Percentiles rank a stretch among this genome's conserved stretches.
These are phyloP conservation scores for Trametes cinnabarina DNA, from an alignment of 768 basidiomycete species.

Conservation along the genomic window DNA sequence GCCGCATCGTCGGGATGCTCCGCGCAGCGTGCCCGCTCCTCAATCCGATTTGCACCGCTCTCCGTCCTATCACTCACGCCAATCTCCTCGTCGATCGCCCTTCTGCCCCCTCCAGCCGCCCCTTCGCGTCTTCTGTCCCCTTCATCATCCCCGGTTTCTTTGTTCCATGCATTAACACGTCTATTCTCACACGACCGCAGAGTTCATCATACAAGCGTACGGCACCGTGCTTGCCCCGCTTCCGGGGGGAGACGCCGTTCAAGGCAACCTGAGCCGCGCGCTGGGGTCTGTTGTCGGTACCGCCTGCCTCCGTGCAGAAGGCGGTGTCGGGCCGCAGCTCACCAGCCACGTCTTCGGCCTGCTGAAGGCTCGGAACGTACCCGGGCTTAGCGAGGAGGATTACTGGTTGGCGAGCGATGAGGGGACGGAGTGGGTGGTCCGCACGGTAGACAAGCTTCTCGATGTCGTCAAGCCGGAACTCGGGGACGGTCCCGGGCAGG, in stretches of 20 bases:
- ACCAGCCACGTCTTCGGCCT: slow-evolving; percentile 88
- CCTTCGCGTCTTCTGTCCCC: not conserved
- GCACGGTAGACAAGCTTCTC: slow-evolving; percentile 76
- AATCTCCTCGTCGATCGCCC: slow-evolving; percentile 4
- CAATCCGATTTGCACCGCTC: not conserved
- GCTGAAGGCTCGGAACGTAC: slow-evolving; percentile 71
- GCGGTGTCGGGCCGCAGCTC: slow-evolving; percentile 81
- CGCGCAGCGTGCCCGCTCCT: not conserved
- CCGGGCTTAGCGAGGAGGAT: slow-evolving; percentile 65
- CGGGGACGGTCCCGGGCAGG: slow-evolving; percentile 40
- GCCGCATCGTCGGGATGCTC: slow-evolving; percentile 1
- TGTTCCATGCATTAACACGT: too few relatives aligned
- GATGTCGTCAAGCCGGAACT: slow-evolving; percentile 56
- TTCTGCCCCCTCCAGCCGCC: not conserved
- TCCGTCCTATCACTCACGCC: slow-evolving; percentile 2
- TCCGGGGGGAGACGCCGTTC: slow-evolving; percentile 56
- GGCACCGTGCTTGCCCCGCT: slow-evolving; percentile 75
- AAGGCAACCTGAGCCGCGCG: slow-evolving; percentile 83
- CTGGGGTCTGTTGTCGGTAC: slow-evolving; percentile 83
- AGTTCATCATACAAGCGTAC: slow-evolving; percentile 85
- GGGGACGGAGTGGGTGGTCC: slow-evolving; percentile 86
- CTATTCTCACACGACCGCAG: slow-evolving; percentile 36
- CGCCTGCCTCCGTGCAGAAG: slow-evolving; percentile 82
- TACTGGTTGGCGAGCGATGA: slow-evolving; percentile 81
- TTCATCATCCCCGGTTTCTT: not conserved